Conservation (phyloP, 2,329 filamentous ascomycete species). For the Ceratocystis smalleyi region DNA sequence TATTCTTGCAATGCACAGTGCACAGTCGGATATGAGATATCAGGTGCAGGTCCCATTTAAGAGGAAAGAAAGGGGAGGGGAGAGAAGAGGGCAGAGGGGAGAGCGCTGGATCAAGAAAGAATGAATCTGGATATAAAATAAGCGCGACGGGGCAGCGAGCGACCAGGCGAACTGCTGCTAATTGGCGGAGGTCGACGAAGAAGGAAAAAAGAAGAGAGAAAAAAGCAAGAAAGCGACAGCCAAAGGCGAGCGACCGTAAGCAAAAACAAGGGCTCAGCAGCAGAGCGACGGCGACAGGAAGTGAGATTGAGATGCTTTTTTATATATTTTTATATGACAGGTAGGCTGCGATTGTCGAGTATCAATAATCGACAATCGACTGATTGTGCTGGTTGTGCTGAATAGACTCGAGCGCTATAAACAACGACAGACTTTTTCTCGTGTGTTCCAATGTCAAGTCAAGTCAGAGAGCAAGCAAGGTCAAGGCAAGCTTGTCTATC, state of each 20-base stretch:
- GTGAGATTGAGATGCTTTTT: background rate
- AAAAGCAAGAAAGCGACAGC: background rate
- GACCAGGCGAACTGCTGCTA: background rate
- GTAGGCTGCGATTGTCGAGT: background rate
- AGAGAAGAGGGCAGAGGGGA: no score
- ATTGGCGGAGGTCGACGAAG: background rate
- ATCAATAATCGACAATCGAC: background rate
- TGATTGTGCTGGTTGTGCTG: background rate
- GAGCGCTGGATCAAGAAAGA: no score
- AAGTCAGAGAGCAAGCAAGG: background rate
- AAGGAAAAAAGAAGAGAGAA: background rate
- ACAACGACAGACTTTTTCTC: background rate
- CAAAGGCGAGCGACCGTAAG: background rate
- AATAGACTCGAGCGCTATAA: background rate
- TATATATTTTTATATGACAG: background rate
- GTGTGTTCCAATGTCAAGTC: background rate
- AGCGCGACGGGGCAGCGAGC: background rate
- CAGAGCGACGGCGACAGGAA: background rate
- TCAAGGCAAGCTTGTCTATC: background rate
- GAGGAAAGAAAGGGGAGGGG: background rate
- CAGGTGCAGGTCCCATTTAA: background rate
- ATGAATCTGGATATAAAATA: background rate
- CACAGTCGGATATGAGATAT: background rate
- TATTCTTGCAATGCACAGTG: background rate
- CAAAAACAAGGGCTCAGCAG: background rate